Conservation (phyloP, 2,329 filamentous ascomycete genomes). For the Escovopsis weberi region DNA sequence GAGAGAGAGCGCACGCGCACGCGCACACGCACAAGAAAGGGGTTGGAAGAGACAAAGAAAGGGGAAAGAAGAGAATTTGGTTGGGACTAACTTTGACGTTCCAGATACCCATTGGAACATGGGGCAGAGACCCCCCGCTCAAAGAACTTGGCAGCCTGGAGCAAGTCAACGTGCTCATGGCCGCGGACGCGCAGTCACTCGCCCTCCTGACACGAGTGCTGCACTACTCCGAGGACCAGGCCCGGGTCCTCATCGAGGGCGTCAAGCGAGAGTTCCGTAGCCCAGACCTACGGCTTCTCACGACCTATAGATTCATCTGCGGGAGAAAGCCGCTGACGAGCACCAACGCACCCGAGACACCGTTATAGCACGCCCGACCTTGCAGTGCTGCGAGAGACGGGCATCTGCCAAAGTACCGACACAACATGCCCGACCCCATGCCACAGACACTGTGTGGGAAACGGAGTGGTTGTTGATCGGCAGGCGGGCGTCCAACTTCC, state of each 20-base stretch:
- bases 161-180: conserved; percentile 27
- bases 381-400: too few relatives aligned
- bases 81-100: neutral
- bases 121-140: conserved; percentile 21
- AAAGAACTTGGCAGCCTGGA: conserved; percentile 24
- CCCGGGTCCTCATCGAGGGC: conserved; percentile 26
- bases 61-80: neutral
- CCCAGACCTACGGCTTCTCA: conserved; percentile 19
- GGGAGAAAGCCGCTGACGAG: conserved; percentile 12
- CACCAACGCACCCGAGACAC: too few relatives aligned
- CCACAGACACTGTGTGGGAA: too few relatives aligned
- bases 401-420: too few relatives aligned
- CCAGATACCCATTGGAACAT: conserved; percentile 24
- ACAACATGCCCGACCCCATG: too few relatives aligned
- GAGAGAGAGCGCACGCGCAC: too few relatives aligned
- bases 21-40: neutral
- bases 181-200: conserved; percentile 25
- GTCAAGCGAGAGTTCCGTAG: conserved; percentile 23
- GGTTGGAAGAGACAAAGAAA: neutral
- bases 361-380: too few relatives aligned
- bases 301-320: conserved; percentile 19
- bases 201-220: conserved; percentile 24
- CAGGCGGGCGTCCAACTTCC: too few relatives aligned
- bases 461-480: too few relatives aligned
- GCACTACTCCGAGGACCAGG: conserved; percentile 25